Percentiles rank a stretch among this genome's conserved stretches.
These are phyloP conservation scores for Gynandropsis gynandra DNA, from an alignment of 345 rosid genomes.

Conservation along the genomic window DNA sequence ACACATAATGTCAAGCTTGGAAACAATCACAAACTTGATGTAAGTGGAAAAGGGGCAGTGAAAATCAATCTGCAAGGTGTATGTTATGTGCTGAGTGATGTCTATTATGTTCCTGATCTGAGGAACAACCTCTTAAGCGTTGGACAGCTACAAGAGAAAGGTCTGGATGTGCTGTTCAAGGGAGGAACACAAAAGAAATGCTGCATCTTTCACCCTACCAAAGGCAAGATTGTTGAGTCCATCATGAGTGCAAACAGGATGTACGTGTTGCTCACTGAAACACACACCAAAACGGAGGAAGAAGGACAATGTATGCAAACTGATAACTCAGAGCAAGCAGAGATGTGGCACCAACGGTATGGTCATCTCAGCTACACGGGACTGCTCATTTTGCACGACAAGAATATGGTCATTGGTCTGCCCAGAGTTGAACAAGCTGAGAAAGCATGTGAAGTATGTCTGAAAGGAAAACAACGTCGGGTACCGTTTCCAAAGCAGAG, in stretches of 20 bases:
- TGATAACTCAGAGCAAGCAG: background rate
- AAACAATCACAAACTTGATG: no score
- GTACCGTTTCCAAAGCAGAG: background rate
- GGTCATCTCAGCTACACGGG: background rate
- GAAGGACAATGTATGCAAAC: background rate
- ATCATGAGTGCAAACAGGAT: background rate
- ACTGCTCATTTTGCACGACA: background rate
- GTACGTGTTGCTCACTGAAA: background rate
- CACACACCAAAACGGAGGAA: background rate
- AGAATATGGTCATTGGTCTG: background rate
- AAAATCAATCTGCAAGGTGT: background rate
- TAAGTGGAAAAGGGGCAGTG: background rate
- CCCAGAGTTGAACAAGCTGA: background rate
- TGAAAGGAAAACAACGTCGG: background rate
- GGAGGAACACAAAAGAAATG: background rate
- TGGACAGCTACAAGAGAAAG: no score
- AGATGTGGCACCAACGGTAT: background rate
- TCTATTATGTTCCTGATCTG: slow-evolving; percentile 7
- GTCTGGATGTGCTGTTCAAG: background rate
- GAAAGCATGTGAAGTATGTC: background rate
- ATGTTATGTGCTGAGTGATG: background rate
- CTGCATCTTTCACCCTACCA: background rate
- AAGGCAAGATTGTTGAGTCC: background rate
- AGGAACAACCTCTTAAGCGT: no score
- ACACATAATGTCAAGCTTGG: background rate